A percentile compares a stretch with the other conserved stretches of the same genome.
These are phyloP conservation scores for Lodderomyces metapsilosis DNA, from an alignment of 1,139 yeast genomes.

Conservation along the genomic window DNA sequence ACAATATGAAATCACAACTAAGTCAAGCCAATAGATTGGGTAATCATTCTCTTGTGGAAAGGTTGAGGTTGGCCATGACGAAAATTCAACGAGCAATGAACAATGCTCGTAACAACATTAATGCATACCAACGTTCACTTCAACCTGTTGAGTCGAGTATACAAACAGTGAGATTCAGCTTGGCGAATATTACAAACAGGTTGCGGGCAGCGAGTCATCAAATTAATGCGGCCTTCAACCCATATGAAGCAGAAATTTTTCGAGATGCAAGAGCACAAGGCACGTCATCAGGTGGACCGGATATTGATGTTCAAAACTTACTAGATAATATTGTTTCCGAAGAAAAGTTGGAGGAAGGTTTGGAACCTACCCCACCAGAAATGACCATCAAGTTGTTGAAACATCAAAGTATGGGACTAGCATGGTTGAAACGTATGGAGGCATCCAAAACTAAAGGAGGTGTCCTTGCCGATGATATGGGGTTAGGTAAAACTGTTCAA, in stretches of 20 bases:
- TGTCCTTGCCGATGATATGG: constrained; percentile 91
- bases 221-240: constrained; percentile 7
- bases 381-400: constrained; percentile 65
- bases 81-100: constrained; percentile 4
- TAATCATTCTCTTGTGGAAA: constrained; percentile 1
- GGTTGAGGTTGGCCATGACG: not conserved
- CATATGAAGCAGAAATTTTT: constrained; percentile 9
- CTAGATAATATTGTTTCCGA: constrained; percentile 67
- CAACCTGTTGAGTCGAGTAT: constrained; percentile 4
- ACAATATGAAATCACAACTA: not conserved
- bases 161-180: not conserved
- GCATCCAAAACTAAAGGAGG: constrained; percentile 61
- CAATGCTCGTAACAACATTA: constrained; percentile 4
- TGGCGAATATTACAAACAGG: not conserved
- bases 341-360: constrained; percentile 46
- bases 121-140: constrained; percentile 4
- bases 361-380: constrained; percentile 67
- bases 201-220: constrained; percentile 7
- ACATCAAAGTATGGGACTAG: constrained; percentile 83
- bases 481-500: constrained; percentile 88
- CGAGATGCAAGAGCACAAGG: constrained; percentile 2
- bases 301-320: constrained; percentile 47
- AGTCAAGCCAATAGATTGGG: constrained; percentile 5
- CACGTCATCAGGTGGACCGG: constrained; percentile 6
- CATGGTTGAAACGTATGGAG: constrained; percentile 78